Evolutionary conservation across 768 basidiomycete species (phyloP).

Genomic region (Leccinellum albellum): DNA sequence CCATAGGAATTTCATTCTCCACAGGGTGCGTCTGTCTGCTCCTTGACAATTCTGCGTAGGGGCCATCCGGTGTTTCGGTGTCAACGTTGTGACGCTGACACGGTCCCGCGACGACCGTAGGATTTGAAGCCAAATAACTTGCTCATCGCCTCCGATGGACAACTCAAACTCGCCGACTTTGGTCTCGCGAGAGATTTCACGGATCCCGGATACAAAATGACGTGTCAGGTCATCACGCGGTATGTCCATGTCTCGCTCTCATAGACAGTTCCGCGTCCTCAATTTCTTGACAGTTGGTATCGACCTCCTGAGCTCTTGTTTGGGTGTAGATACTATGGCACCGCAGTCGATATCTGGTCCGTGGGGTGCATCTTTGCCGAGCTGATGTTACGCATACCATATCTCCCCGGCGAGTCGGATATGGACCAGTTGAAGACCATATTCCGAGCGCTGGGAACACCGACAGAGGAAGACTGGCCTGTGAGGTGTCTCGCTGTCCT

Average conservation of each 20-base stretch:
- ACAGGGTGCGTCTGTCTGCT: constrained; percentile 60
- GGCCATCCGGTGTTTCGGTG: constrained; percentile 4
- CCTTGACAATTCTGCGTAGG: constrained; percentile 9
- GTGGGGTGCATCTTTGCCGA: constrained; percentile 98
- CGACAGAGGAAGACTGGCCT: constrained; percentile 97
- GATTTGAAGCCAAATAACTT: constrained; percentile 99
- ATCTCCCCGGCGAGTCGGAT: constrained; percentile 91
- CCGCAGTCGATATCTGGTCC: constrained; percentile 95
- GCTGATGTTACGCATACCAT: constrained; percentile 93
- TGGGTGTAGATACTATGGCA: constrained; percentile 85
- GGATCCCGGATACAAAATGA: constrained; percentile 95
- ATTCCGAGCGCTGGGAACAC: constrained; percentile 92
- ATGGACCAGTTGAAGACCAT: constrained; percentile 96
- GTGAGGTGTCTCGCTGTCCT: constrained; percentile 42
- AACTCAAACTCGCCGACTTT: constrained; percentile 97
- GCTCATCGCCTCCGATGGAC: constrained; percentile 85
- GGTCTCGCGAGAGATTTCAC: constrained; percentile 96
- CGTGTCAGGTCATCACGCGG: constrained; percentile 97
- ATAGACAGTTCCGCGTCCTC: neutral
- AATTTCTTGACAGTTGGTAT: constrained; percentile 74
- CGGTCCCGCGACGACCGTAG: constrained; percentile 38
- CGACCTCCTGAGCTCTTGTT: constrained; percentile 94
- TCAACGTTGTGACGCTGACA: constrained; percentile 9
- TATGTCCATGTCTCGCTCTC: constrained; percentile 34
- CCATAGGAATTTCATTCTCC: constrained; percentile 89